Percentiles rank a stretch among this genome's conserved stretches.
Evolutionary conservation across 352 stramenopile species (phyloP).

Genomic region (Phytophthora syringae): DNA sequence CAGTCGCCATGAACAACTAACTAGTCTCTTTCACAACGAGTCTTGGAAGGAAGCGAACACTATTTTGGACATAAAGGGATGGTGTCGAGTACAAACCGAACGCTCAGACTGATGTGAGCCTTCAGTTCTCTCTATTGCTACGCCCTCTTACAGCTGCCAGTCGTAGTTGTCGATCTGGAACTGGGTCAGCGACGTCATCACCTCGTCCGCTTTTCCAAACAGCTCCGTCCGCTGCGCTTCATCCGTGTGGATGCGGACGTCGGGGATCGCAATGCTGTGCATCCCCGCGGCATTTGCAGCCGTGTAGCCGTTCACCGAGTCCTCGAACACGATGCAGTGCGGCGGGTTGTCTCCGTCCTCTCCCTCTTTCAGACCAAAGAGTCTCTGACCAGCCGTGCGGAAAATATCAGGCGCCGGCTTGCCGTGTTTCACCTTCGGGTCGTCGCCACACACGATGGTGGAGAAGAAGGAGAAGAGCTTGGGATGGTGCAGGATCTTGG

Average conservation of each 20-base stretch:
- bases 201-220: slow-evolving; percentile 66
- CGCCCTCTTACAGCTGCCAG: slow-evolving; percentile 42
- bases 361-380: slow-evolving; percentile 51
- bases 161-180: slow-evolving; percentile 69
- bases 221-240: slow-evolving; percentile 47
- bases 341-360: slow-evolving; percentile 35
- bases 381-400: slow-evolving; percentile 58
- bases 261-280: slow-evolving; percentile 75
- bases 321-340: slow-evolving; percentile 80
- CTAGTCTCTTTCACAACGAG: background rate
- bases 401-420: slow-evolving; percentile 89
- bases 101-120: slow-evolving; percentile 27
- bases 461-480: slow-evolving; percentile 82
- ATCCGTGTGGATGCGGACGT: slow-evolving; percentile 69
- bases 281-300: slow-evolving; percentile 70
- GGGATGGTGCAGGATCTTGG: slow-evolving; percentile 68
- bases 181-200: slow-evolving; percentile 64
- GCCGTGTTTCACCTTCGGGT: slow-evolving; percentile 65
- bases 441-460: slow-evolving; percentile 81
- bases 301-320: slow-evolving; percentile 73
- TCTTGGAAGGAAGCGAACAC: background rate
- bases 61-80: slow-evolving; percentile 24
- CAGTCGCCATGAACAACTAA: slow-evolving; percentile 11
- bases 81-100: slow-evolving; percentile 7
- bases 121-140: background rate